Evolutionary conservation across 768 basidiomycete species (phyloP).

Genomic region (Boletus vermiculosoides): DNA sequence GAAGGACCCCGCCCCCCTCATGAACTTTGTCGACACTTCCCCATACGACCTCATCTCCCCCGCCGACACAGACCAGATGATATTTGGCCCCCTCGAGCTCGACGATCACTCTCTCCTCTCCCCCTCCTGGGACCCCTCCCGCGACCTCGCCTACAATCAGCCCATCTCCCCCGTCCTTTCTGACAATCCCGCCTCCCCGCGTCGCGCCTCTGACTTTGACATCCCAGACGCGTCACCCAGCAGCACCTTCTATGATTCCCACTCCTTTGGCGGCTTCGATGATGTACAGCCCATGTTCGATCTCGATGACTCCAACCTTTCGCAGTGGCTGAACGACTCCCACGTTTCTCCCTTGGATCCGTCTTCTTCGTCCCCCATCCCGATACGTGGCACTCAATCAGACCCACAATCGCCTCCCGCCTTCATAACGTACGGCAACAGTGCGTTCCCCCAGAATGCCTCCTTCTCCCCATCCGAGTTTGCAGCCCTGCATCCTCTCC

Average conservation of each 20-base stretch:
- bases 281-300: constrained; percentile 40
- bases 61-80: constrained; percentile 33
- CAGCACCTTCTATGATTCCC: constrained; percentile 37
- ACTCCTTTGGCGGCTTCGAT: constrained; percentile 30
- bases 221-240: constrained; percentile 40
- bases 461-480: constrained; percentile 61
- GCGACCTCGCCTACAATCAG: constrained; percentile 36
- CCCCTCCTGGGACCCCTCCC: constrained; percentile 28
- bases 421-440: constrained; percentile 49
- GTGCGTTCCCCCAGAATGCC: constrained; percentile 46
- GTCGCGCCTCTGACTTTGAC: constrained; percentile 41
- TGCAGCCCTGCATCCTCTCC: constrained; percentile 60
- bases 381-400: constrained; percentile 50
- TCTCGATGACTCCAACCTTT: constrained; percentile 41
- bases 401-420: constrained; percentile 44
- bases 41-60: constrained; percentile 38
- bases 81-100: constrained; percentile 36
- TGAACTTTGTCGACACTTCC: constrained; percentile 45
- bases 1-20: constrained; percentile 25
- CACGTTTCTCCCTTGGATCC: constrained; percentile 38
- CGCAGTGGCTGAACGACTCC: constrained; percentile 66
- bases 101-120: constrained; percentile 31
- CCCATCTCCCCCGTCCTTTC: constrained; percentile 42
- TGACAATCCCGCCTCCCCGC: constrained; percentile 40
- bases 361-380: constrained; percentile 57